Evolutionary conservation across 805 yeast species (phyloP), one percentile per base, ranked within the genome.

Genomic region (Lachancea lanzarotensis): DNA sequence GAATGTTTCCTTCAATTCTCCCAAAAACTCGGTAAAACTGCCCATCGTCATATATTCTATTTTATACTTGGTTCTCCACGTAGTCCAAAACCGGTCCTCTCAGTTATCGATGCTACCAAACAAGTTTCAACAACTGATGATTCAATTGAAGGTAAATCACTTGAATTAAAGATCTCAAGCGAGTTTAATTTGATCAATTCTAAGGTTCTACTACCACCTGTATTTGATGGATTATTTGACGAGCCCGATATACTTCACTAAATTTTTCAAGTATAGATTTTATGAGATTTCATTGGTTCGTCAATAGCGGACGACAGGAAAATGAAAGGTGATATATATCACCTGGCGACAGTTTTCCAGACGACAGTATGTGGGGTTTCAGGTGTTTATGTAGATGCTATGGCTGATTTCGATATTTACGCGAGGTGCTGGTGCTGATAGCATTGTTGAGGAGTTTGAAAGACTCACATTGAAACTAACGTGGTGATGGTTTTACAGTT

Each of bases 1-100:
- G 53, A 85, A 73, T 49, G 84, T 76, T 63, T 87, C 95, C 70
- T 84, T 82, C 62, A 88, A 70, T 69, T 87, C 95, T 45, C 69
- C 73, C 46, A 69, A 55, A 47, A 67, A 68, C 49, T 67, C 71
- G 48, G 67, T 58, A 45, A 69, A 56, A 34, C 67, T 52, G 45
- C 63, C 54, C 38, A 70, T 59, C 72, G 68, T 22, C 25, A 8
- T 22, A 22, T 22, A 6, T 8, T 22, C 8, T 69, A 35, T 35
- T 35, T 11, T 19, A 19, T 10, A 13, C n/a, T 15, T 29, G 13
- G 38, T 35, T 35, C 7, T 18, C 35, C 17, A 33, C 20, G 38
- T 9, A 18, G 18, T 35, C 26, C 26, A 35, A 35, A 19, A 19
- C 18, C 15, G 18, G 25, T 25, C 45, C 35, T 27, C 34, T 16